Base-by-base conservation (phyloP, 2,329 filamentous ascomycete genomes). In the Claviceps citrina region DNA sequence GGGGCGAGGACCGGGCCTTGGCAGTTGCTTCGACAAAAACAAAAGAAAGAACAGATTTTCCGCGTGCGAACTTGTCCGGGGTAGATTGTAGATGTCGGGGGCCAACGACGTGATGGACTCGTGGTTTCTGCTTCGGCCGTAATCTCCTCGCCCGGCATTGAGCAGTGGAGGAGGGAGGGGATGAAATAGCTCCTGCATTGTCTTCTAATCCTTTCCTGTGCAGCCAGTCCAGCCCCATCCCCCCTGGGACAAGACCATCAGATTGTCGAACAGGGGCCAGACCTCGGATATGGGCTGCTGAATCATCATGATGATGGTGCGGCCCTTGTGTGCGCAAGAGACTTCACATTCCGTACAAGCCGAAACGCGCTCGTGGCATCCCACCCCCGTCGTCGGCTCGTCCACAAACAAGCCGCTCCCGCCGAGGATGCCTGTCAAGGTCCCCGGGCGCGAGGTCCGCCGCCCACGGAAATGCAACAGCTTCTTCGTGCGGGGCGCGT, bases 261-360 rank as follows among this genome's bases (percentile, higher is more conserved):
- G 64, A 43, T 76, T 75, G 54, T 86, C 81, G 51, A 87, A 83
- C 13, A 85, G 66, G 25, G 73, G 70, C 81, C 81, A 87, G 12
- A 87, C 86, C 54, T 86, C 82, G 0, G 80, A 84, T 16, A 82
- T 68, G 16, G 82, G 82, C 46, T 84, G 79, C 53, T 87, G 82
- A 27, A 87, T 82, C 0, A 80, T 84, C 0, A 77, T 78, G 12
- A 86, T 71, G 40, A 86, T 67, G 0, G 80, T 86, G 19, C 81
- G 64, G 0, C 80, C 81, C 52, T 79, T 79, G 27, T 79, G 27
- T 65, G 64, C 0, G 81, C 78, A 2, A 87, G 63, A 7, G 61
- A 65, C 51, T 84, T 84, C 7, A 86, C 58, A 0, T 80, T 85
- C 25, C 75, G 66, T 0, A 86, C 67, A 0, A 87, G 68, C 47